Evolutionary conservation across 192 early-diverging fungal species (phyloP).

Genomic region (Backusella macrospora): DNA sequence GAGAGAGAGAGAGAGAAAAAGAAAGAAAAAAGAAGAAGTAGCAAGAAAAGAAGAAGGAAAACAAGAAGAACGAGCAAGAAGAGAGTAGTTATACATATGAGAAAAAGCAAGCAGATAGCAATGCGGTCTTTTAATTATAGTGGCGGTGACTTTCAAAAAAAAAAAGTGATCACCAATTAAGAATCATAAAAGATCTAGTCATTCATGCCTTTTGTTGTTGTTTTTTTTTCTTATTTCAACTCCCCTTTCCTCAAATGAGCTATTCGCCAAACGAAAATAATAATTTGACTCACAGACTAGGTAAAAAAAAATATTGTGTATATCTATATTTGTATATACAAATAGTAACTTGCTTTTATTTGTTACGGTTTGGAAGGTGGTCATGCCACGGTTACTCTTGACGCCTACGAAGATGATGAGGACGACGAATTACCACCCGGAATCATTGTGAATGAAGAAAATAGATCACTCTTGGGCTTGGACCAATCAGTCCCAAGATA

Average conservation of each 20-base stretch:
- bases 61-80: not conserved
- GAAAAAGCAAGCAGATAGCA: not conserved
- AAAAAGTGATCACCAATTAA: not conserved
- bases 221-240: not conserved
- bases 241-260: not conserved
- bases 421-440: slow-evolving; percentile 24
- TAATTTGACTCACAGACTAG: slow-evolving; percentile 9
- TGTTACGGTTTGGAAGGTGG: not conserved
- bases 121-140: not conserved
- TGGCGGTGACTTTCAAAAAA: not conserved
- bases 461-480: not conserved
- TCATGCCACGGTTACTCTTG: not conserved
- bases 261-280: slow-evolving; percentile 16
- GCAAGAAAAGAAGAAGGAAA: not conserved
- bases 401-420: slow-evolving; percentile 26
- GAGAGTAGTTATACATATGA: not conserved
- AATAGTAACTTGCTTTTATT: not conserved
- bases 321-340: too few species aligned
- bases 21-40: not conserved
- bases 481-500: slow-evolving; percentile 29
- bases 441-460: slow-evolving; percentile 16
- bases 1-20: too few species aligned
- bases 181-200: not conserved
- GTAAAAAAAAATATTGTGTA: not conserved
- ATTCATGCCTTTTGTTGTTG: not conserved